Base-by-base conservation (phyloP, 1,284 basidiomycete species). In the Trichosporon asahii region DNA sequence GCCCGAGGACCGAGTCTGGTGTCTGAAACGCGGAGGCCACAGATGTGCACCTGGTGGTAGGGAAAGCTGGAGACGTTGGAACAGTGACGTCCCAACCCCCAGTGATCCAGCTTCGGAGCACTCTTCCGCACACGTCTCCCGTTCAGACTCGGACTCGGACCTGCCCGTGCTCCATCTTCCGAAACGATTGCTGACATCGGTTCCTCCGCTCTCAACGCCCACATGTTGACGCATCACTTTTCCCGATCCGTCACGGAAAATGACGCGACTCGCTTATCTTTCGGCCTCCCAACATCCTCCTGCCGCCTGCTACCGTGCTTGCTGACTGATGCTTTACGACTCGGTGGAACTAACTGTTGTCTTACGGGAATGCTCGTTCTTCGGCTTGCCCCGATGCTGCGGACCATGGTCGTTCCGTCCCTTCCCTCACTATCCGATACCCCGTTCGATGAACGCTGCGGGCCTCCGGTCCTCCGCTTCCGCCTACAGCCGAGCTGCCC, bases 401-500 rank as follows among this genome's bases (percentile, higher is more conserved):
- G 40, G 40, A 6, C 15, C 18, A 44, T 44, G 40, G 18, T 3
- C 18, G 5, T 5, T n/a, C 40, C 40, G 18, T 12, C 18, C 8
- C 18, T n/a, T n/a, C n/a, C n/a, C n/a, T n/a, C n/a, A n/a, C n/a
- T n/a, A n/a, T n/a, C n/a, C n/a, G n/a, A n/a, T n/a, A n/a, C n/a
- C n/a, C 40, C 18, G 40, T 44, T 2, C 12, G 37, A 44, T n/a
- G 40, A 18, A 11, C 40, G 5, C 40, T n/a, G 18, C 40, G 40
- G 8, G 5, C 27, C 3, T 2, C 2, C 25, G 23, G 23, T 5
- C 6, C 31, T 15, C 25, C 4, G 27, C 25, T 25, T 15, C 25
- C 12, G 27, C 55, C 68, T 46, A 66, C 74, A n/a, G 12, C 65
- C 31, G 68, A 64, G 55, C 65, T 73, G 49, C 89, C 18, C 75